A percentile compares a stretch with the other conserved stretches of the same genome.
phyloP scores from a whole-genome alignment of 768 basidiomycete genomes.

The Pluteus cervinus region DNA sequence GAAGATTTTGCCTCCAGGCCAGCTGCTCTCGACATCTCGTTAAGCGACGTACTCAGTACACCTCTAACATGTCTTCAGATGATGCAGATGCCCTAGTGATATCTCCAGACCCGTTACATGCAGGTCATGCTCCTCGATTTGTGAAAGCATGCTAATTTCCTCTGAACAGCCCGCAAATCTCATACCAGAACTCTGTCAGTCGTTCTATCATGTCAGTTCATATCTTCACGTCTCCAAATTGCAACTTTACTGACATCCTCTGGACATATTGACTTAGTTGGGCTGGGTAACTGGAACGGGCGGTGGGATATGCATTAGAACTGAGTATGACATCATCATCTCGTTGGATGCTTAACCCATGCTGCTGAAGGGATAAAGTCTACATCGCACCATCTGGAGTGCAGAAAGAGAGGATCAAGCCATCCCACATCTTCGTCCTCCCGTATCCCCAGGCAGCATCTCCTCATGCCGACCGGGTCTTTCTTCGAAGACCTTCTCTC shows the following conservation, averaged over 20 bases:
- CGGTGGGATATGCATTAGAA: conserved; percentile 70
- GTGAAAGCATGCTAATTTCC: conserved; percentile 5
- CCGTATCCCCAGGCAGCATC: conserved; percentile 66
- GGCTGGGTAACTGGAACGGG: conserved; percentile 95
- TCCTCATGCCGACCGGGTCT: conserved; percentile 64
- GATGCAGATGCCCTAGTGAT: conserved; percentile 45
- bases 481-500: conserved; percentile 66
- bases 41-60: no score
- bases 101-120: conserved; percentile 60
- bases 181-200: conserved; percentile 78
- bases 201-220: conserved; percentile 58
- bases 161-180: conserved; percentile 76
- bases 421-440: conserved; percentile 83
- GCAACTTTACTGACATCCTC: conserved; percentile 2
- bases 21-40: no score
- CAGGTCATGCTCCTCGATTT: conserved; percentile 21
- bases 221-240: neutral
- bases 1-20: no score
- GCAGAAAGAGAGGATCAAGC: conserved; percentile 83
- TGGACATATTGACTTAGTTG: conserved; percentile 33
- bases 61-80: conserved; percentile 18
- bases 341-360: neutral
- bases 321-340: conserved; percentile 33
- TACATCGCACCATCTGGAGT: conserved; percentile 88
- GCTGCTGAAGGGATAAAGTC: conserved; percentile 53